Evolutionary conservation across 179 eudicot genomes (phyloP).

Genomic region (Monotropa hypopitys): DNA sequence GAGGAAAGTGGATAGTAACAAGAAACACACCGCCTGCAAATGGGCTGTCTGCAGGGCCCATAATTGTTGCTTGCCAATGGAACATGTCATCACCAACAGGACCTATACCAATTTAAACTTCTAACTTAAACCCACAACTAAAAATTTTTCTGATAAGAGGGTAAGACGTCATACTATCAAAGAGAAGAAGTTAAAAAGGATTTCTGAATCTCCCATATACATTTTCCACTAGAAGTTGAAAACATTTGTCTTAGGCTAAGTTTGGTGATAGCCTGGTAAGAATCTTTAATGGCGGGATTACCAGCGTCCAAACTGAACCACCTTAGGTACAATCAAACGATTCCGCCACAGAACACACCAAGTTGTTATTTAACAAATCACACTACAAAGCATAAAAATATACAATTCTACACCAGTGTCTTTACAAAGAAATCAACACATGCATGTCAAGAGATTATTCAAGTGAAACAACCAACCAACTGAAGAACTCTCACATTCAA

Average conservation of each 20-base stretch:
- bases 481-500: not conserved
- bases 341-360: not conserved
- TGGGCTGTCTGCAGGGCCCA: conserved; percentile 49
- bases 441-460: not conserved
- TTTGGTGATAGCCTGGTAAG: not conserved
- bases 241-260: not conserved
- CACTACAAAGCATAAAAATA: not conserved
- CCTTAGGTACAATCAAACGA: not conserved
- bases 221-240: not conserved
- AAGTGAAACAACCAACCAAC: not conserved
- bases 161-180: not conserved
- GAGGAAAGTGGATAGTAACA: conserved; percentile 41
- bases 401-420: not conserved
- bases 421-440: not conserved
- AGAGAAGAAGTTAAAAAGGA: not conserved
- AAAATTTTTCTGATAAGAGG: not conserved
- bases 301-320: not conserved
- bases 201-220: not conserved
- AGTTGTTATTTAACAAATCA: not conserved
- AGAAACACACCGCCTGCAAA: conserved; percentile 42
- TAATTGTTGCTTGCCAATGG: conserved; percentile 47
- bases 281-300: not conserved
- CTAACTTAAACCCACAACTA: not conserved
- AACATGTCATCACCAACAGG: conserved; percentile 34
- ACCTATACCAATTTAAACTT: conserved; percentile 16